Evolutionary conservation across 2,329 filamentous ascomycete genomes (phyloP).

Genomic region (Botrytis fragariae): DNA sequence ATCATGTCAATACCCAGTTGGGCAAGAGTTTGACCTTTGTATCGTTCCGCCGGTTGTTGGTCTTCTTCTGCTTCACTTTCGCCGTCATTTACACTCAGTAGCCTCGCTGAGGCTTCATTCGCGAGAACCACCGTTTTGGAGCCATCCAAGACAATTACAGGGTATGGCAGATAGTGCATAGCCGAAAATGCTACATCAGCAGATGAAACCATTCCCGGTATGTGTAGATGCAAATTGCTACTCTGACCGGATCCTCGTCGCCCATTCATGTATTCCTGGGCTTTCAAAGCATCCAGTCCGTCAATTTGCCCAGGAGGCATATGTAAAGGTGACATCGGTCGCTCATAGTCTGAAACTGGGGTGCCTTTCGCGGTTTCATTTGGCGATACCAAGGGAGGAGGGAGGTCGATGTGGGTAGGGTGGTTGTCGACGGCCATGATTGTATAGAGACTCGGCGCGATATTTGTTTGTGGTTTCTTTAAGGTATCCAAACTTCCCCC

Average conservation of each 20-base stretch:
- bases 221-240: conserved; percentile 33
- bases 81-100: conserved; percentile 58
- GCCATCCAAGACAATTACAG: conserved; percentile 65
- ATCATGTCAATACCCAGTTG: conserved; percentile 73
- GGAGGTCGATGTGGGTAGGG: conserved; percentile 15
- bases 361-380: conserved; percentile 6
- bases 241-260: conserved; percentile 22
- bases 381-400: background rate
- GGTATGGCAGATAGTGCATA: conserved; percentile 72
- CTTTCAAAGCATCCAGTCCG: conserved; percentile 32
- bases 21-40: conserved; percentile 64
- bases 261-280: conserved; percentile 26
- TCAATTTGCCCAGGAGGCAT: conserved; percentile 34
- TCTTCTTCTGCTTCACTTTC: conserved; percentile 41
- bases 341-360: conserved; percentile 18
- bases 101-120: conserved; percentile 71
- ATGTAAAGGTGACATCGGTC: conserved; percentile 30
- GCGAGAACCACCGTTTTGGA: conserved; percentile 69
- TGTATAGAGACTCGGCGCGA: background rate
- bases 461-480: background rate
- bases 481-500: background rate
- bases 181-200: conserved; percentile 63
- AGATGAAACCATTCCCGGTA: conserved; percentile 48
- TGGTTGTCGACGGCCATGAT: conserved; percentile 8
- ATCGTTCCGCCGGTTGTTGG: conserved; percentile 49